Conservation (phyloP, 1,139 yeast species). For the Candida anutae region DNA sequence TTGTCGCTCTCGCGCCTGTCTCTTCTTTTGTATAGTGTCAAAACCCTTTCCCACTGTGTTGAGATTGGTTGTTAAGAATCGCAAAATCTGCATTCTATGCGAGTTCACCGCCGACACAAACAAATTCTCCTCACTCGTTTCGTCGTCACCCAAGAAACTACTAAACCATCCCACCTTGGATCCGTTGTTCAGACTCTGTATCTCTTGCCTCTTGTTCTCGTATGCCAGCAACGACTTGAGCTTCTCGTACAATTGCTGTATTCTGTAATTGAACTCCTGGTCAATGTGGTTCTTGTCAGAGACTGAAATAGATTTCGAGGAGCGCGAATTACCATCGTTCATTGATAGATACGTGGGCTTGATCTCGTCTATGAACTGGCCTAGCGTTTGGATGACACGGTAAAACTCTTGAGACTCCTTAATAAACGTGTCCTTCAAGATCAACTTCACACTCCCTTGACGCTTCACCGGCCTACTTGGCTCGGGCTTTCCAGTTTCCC, state of each 20-base stretch:
- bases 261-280: slow-evolving; percentile 43
- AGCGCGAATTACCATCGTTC: slow-evolving; percentile 13
- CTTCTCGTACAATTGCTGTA: slow-evolving; percentile 45
- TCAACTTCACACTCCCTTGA: slow-evolving; percentile 2
- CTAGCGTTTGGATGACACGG: slow-evolving; percentile 29
- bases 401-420: slow-evolving; percentile 44
- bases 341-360: slow-evolving; percentile 38
- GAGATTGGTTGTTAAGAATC: slow-evolving; percentile 29
- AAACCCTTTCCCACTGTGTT: slow-evolving; percentile 27
- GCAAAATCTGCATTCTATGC: slow-evolving; percentile 33
- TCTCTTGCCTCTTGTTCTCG: slow-evolving; percentile 34
- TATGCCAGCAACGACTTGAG: slow-evolving; percentile 42
- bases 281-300: slow-evolving; percentile 49
- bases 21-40: slow-evolving; percentile 34
- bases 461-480: too few species aligned
- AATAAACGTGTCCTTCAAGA: slow-evolving; percentile 42
- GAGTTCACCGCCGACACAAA: slow-evolving; percentile 18
- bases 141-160: slow-evolving; percentile 20
- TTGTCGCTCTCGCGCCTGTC: slow-evolving; percentile 35
- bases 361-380: slow-evolving; percentile 30
- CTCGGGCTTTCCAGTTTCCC: slow-evolving; percentile 3
- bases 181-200: slow-evolving; percentile 8
- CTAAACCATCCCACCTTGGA: slow-evolving; percentile 17
- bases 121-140: slow-evolving; percentile 19
- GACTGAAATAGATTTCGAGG: slow-evolving; percentile 19